Evolutionary conservation across 441 rosid species (phyloP), one percentile per base, ranked within the genome.

Genomic region (Manihot esculenta): DNA sequence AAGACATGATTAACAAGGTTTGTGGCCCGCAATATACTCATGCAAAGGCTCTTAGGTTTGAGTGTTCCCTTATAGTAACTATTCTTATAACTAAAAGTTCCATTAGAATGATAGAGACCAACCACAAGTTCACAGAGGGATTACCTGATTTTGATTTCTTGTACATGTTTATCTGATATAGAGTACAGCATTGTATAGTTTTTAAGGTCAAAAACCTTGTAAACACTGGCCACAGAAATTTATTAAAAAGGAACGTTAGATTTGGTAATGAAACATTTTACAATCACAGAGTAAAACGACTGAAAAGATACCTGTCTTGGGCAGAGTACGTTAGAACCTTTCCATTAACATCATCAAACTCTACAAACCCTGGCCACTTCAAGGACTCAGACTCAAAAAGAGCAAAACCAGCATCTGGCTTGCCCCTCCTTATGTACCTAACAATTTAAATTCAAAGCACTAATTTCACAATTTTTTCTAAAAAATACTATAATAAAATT

Each of bases 361-460:
- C 94, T 23, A 88, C 89, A 76, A 88, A 88, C 67, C 91, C 94
- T 30, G 94, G 91, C 93, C 93, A 88, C 64, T 87, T 88, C 54
- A 89, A 75, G 8, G 89, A 87, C 44, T 86, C 88, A 14, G 89
- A 87, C 69, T 87, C 93, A 74, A 88, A 88, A 66, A 89, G 91
- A 26, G 94, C 73, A 79, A 87, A 89, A 8, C 89, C 94, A 7
- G 89, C 84, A 64, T 85, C 88, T 7, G 91, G 85, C 64, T 87
- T 82, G 59, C 85, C 88, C 63, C 86, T 83, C 49, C 77, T 72
- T 48, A 88, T 85, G 77, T 86, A 87, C 60, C 93, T 88, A 38
- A 38, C 8, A 38, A 38, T 38, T 38, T 38, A 38, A 38, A 38
- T 38, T n/a, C 42, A 38, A 38, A 38, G 42, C 42, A 38, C 7